Conservation (phyloP, 768 basidiomycete species). For the Mycena epipterygia region DNA sequence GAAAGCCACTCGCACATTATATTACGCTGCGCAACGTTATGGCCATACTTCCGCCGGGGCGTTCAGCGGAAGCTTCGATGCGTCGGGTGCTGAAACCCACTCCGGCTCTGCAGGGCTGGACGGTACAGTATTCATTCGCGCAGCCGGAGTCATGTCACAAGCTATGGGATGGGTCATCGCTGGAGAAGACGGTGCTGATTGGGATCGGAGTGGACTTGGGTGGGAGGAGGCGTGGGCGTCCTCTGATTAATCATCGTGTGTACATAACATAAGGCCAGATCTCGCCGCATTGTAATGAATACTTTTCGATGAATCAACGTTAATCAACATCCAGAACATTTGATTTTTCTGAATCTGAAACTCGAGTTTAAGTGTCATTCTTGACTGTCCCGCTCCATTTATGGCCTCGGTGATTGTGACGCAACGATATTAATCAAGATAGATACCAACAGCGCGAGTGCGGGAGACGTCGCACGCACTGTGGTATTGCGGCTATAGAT, state of each 20-base stretch:
- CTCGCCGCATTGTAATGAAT: too few relatives aligned
- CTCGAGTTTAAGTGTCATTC: too few relatives aligned
- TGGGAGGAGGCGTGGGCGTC: conserved; percentile 23
- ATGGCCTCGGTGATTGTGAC: too few relatives aligned
- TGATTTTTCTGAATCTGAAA: too few relatives aligned
- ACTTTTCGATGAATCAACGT: too few relatives aligned
- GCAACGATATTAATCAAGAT: too few relatives aligned
- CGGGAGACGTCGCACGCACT: too few relatives aligned
- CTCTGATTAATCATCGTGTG: not conserved
- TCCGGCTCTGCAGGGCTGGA: not conserved
- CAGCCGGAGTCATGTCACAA: not conserved
- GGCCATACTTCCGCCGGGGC: not conserved
- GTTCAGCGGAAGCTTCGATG: not conserved
- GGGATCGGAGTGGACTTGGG: conserved; percentile 19
- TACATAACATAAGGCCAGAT: too few relatives aligned
- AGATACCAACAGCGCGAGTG: too few relatives aligned
- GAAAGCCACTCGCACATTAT: conserved; percentile 21
- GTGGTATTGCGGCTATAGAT: too few relatives aligned
- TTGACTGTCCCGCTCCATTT: too few relatives aligned
- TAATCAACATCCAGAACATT: too few relatives aligned
- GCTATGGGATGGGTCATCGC: conserved; percentile 13
- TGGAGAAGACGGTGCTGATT: not conserved
- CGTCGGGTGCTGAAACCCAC: not conserved
- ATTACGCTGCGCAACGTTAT: conserved; percentile 6
- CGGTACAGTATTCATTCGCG: conserved; percentile 12